A percentile compares a stretch with the other conserved stretches of the same genome.
phyloP scores from a whole-genome alignment of 768 basidiomycete species.

The Suillus variegatus region DNA sequence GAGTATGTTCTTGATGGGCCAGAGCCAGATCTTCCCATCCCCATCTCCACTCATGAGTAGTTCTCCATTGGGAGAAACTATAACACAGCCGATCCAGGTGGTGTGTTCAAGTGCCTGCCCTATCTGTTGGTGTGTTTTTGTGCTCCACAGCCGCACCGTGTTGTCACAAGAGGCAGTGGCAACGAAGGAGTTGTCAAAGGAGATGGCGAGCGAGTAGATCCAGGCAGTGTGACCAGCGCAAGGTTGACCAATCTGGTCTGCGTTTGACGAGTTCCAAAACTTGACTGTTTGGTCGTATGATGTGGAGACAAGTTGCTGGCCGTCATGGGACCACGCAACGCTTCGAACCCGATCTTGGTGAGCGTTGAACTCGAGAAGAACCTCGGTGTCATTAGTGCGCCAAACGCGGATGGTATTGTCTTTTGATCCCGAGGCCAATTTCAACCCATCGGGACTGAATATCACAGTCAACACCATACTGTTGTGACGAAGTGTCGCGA shows the following conservation, averaged over 20 bases:
- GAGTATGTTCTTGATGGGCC: not conserved
- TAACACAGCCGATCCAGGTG: not conserved
- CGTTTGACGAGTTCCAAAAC: not conserved
- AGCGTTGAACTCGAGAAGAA: not conserved
- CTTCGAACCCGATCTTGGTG: not conserved
- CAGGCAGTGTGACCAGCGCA: constrained; percentile 19
- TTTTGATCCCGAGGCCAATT: constrained; percentile 13
- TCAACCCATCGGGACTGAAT: constrained; percentile 12
- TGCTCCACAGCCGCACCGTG: constrained; percentile 28
- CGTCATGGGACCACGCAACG: constrained; percentile 2
- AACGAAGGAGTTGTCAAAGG: constrained; percentile 25
- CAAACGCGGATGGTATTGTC: not conserved
- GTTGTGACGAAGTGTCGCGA: not conserved
- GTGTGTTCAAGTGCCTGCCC: not conserved
- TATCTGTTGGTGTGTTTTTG: not conserved
- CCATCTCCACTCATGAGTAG: constrained; percentile 12
- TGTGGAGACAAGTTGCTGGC: not conserved
- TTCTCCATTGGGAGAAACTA: not conserved
- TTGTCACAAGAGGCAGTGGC: constrained; percentile 33
- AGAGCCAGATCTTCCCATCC: constrained; percentile 10
- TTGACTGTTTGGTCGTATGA: constrained; percentile 2
- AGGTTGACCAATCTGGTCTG: not conserved
- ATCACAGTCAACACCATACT: not conserved
- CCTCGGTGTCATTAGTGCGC: not conserved
- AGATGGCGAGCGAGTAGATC: constrained; percentile 28